Base-by-base conservation (phyloP, 345 rosid genomes). In the Carallia pectinifolia region DNA sequence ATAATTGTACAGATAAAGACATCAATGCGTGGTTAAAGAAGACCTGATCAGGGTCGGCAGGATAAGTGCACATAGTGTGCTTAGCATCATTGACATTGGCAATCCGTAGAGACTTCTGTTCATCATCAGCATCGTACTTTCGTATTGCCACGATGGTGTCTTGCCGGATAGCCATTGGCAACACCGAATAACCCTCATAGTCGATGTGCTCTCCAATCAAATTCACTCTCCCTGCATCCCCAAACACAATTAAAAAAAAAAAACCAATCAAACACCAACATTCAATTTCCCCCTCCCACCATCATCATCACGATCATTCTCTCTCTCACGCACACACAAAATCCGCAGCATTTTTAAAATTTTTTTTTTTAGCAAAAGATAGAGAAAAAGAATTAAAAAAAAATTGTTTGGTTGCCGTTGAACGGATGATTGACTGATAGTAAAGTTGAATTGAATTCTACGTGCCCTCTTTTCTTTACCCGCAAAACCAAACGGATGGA, bases 81-180 rank as follows among this genome's bases (percentile, higher is more conserved):
- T 92, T 92, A 1, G 86, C 89, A 1, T 87, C 89, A 62, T 83
- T 82, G 8, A 90, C 93, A 78, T 96, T 96, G 1, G 88, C 94
- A 4, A 96, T 85, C 47, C 89, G 81, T 40, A 96, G 85, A 67
- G 78, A 66, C 67, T 85, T 87, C 7, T 83, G 77, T 55, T 74
- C 76, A 58, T 87, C 86, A 31, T 75, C 81, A 4, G 78, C 61
- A 6, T 80, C 85, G 13, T 59, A 75, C 76, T 87, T 96, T 27
- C 96, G 82, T 16, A 92, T 96, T 0, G 92, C 97, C 19, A 96
- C 74, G 31, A 96, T 90, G 0, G 97, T 95, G 56, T 95, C 99
- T 73, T 90, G 98, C 71, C 97, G 87, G 44, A 95, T 90, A n/a
- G 99, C 99, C 99, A 92, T 95, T 1, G 99, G 99, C 64, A 95